Base-by-base conservation (phyloP, 306 rosid genomes). In the Mimosa pudica region DNA sequence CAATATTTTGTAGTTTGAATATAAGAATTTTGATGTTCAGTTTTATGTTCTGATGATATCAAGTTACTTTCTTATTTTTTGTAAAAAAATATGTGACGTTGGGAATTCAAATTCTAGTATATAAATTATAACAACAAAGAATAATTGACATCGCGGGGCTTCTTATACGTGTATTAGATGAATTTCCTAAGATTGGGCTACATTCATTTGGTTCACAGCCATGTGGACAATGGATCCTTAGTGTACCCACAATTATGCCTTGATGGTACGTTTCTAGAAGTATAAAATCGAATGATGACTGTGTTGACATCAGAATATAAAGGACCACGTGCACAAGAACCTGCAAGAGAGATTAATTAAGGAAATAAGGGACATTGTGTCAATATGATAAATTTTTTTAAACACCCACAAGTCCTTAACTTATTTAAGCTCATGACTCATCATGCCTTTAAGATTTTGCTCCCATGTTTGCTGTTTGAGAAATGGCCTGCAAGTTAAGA, bases 381-480 rank as follows among this genome's bases (percentile, higher is more conserved):
- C 10, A 70, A 72, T 38, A 81, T 54, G 9, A 62, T 32, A 62
- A 30, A 10, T 10, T 61, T 57, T 57, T 5, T 20, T 9, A 58
- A 10, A 1, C 35, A 9, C 65, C 13, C 38, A 9, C 2, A 60
- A 24, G 36, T 8, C 65, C 65, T 66, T 6, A 2, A 18, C 33
- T 85, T 78, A 60, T 77, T 81, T 70, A 85, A 62, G 46, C n/a
- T 54, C 45, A 51, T 62, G 10, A 42, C 45, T 46, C 65, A 68
- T 62, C 49, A 64, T 65, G 35, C 3, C 51, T 16, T 70, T 1
- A 41, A 44, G 46, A 51, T 54, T 51, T 10, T 70, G 63, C 46
- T 79, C 83, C 82, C 81, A 81, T 80, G 82, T 80, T 79, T 80
- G 75, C 75, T 77, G 79, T 80, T 72, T 24, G 45, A 68, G 42